Conservation (phyloP, 345 rosid genomes). For the Arabidopsis thaliana region TAIR10.1 NC_003076.8:26754501-26755000, state of each 20-base stretch:
- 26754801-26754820: conserved; percentile 83
- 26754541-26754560: conserved; percentile 28
- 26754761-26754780: background rate
- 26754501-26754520: conserved; percentile 50
- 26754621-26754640: background rate
- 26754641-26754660: conserved; percentile 52
- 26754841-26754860: conserved; percentile 75
- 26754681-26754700: conserved; percentile 73
- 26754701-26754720: conserved; percentile 51
- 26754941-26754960: conserved; percentile 93
- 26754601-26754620: background rate
- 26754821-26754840: conserved; percentile 78
- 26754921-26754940: conserved; percentile 66
- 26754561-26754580: background rate
- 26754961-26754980: conserved; percentile 81
- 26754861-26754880: background rate
- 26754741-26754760: background rate
- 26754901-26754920: background rate
- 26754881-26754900: background rate
- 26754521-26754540: conserved; percentile 78
- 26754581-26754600: background rate
- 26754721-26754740: conserved; percentile 45
- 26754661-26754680: conserved; percentile 82
- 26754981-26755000: conserved; percentile 81
- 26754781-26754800: background rate